Percentiles rank a stretch among this genome's conserved stretches.
Evolutionary conservation across 345 rosid genomes (phyloP).

Genomic region (Pelargonium nanum): DNA sequence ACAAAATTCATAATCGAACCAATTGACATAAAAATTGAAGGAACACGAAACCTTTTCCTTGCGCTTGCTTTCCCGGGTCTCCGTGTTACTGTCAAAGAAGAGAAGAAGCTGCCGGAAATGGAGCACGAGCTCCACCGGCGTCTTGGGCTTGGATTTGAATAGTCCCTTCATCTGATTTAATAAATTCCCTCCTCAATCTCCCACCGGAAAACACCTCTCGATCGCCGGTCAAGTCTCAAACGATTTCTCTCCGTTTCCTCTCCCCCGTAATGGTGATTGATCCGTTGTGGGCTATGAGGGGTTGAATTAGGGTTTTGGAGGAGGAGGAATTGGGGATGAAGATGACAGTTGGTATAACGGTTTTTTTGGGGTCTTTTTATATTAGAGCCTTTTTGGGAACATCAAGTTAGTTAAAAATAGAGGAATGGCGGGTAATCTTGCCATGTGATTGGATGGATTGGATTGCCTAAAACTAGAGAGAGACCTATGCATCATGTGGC

Average conservation of each 20-base stretch:
- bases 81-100: conserved; percentile 10
- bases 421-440: neutral
- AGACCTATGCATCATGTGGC: too few relatives aligned
- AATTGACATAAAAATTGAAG: neutral
- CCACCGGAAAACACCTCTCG: too few relatives aligned
- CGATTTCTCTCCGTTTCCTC: neutral
- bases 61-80: conserved; percentile 31
- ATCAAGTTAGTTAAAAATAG: neutral
- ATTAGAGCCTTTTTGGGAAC: too few relatives aligned
- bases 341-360: neutral
- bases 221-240: too few relatives aligned
- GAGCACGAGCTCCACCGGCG: conserved; percentile 36
- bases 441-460: neutral
- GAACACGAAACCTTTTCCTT: conserved; percentile 28
- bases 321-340: too few relatives aligned
- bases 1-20: too few relatives aligned
- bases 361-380: too few relatives aligned
- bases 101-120: conserved; percentile 29
- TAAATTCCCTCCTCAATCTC: too few relatives aligned
- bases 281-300: neutral
- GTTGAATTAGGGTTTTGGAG: too few relatives aligned
- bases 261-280: too few relatives aligned
- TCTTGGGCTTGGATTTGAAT: conserved; percentile 35
- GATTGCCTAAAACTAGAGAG: neutral
- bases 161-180: conserved; percentile 35